Evolutionary conservation across 352 stramenopile genomes (phyloP).

Genomic region (Phytophthora vignae): DNA sequence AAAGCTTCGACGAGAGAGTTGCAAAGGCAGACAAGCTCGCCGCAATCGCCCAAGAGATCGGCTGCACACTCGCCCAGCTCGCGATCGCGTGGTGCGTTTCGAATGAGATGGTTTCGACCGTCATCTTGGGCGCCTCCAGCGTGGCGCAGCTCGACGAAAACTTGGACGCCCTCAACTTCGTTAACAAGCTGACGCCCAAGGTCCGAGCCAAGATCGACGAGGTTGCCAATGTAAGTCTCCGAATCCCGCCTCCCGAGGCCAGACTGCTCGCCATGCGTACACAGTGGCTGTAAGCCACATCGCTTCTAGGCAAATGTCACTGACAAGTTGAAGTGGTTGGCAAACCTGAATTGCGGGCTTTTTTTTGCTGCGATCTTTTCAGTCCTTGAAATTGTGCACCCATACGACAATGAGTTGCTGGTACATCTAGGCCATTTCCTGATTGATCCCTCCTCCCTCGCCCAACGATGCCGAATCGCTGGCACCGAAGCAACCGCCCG

Average conservation of each 20-base stretch:
- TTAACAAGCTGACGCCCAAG: conserved; percentile 59
- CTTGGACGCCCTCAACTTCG: conserved; percentile 47
- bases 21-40: conserved; percentile 42
- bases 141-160: conserved; percentile 63
- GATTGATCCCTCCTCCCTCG: neutral
- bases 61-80: conserved; percentile 53
- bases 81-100: conserved; percentile 63
- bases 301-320: too few species aligned
- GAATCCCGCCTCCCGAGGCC: conserved; percentile 12
- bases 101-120: conserved; percentile 58
- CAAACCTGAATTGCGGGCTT: neutral
- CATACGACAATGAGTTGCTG: neutral
- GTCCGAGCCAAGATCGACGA: conserved; percentile 57
- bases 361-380: neutral
- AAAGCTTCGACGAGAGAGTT: conserved; percentile 37
- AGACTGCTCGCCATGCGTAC: conserved; percentile 26
- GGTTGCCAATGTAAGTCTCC: conserved; percentile 45
- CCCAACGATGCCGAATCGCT: conserved; percentile 14
- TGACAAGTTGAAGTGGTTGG: neutral
- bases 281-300: conserved; percentile 25
- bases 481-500: conserved; percentile 14
- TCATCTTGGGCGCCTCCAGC: conserved; percentile 64
- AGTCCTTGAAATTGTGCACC: neutral
- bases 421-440: neutral
- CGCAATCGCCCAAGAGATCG: conserved; percentile 45